Conservation (phyloP, 2,329 filamentous ascomycete genomes). For the Ophiognomonia clavigignenti-juglandacearum region DNA sequence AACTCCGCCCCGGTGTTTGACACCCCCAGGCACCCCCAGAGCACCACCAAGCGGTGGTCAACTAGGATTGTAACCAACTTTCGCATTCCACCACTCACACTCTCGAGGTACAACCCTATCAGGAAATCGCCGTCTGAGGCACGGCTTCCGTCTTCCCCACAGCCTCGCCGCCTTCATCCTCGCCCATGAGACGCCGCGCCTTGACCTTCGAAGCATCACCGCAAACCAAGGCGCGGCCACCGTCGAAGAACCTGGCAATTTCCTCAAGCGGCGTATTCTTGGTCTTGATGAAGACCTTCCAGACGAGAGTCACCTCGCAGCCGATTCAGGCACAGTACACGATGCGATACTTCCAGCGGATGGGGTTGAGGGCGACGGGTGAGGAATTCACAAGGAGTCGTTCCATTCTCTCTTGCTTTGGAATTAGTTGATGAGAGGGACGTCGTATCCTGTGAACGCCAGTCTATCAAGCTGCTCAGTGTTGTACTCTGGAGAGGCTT, state of each 20-base stretch:
- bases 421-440: slow-evolving; percentile 41
- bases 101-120: not conserved
- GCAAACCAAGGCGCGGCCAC: slow-evolving; percentile 15
- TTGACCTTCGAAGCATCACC: slow-evolving; percentile 18
- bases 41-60: no score
- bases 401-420: slow-evolving; percentile 40
- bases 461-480: no score
- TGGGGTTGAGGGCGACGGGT: slow-evolving; percentile 29
- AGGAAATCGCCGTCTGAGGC: slow-evolving; percentile 1
- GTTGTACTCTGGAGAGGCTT: no score
- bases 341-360: slow-evolving; percentile 34
- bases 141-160: slow-evolving; percentile 6
- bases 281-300: slow-evolving; percentile 26
- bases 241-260: slow-evolving; percentile 24
- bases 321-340: slow-evolving; percentile 35
- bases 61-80: no score
- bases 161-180: slow-evolving; percentile 11
- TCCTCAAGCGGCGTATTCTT: slow-evolving; percentile 27
- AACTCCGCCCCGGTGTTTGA: not conserved
- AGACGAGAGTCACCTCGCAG: slow-evolving; percentile 20
- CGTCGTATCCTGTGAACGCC: slow-evolving; percentile 33
- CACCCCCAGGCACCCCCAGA: no score
- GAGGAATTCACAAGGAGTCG: slow-evolving; percentile 30
- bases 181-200: slow-evolving; percentile 16
- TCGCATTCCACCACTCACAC: not conserved